Evolutionary conservation across 306 rosid genomes (phyloP).

Genomic region (Luffa aegyptiaca): DNA sequence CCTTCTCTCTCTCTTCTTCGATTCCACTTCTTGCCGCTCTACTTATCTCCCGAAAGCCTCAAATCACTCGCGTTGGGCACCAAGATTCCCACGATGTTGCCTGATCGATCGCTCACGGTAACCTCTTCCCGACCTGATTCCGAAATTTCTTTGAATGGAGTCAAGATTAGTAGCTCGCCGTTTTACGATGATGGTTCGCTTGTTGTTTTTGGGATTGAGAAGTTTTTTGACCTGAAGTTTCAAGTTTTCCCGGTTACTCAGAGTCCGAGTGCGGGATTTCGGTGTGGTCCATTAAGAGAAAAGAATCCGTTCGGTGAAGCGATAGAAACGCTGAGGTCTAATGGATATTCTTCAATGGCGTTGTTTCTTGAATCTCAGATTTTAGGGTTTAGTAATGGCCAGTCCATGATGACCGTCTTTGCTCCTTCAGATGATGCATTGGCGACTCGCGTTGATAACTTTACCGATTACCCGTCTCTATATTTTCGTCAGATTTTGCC

Average conservation of each 20-base stretch:
- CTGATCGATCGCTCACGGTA: conserved; percentile 35
- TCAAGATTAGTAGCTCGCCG: conserved; percentile 27
- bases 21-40: conserved; percentile 43
- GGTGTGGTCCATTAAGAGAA: conserved; percentile 10
- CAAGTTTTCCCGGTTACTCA: conserved; percentile 9
- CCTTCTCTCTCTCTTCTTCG: conserved; percentile 70
- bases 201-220: conserved; percentile 39
- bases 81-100: conserved; percentile 50
- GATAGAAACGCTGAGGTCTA: conserved; percentile 20
- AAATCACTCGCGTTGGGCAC: conserved; percentile 44
- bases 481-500: conserved; percentile 69
- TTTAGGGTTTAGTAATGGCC: conserved; percentile 20
- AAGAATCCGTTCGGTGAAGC: conserved; percentile 37
- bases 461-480: conserved; percentile 30
- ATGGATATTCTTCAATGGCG: conserved; percentile 49
- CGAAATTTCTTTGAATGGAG: conserved; percentile 33
- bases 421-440: conserved; percentile 51
- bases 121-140: conserved; percentile 28
- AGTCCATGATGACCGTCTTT: conserved; percentile 44
- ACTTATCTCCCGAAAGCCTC: conserved; percentile 36
- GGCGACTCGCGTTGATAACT: conserved; percentile 21
- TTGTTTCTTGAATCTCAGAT: conserved; percentile 55
- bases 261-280: conserved; percentile 1
- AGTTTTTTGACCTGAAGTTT: conserved; percentile 45
- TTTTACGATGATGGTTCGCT: conserved; percentile 53